Evolutionary conservation across 331 rosid species (phyloP).

Genomic region (Malus hybrid): DNA sequence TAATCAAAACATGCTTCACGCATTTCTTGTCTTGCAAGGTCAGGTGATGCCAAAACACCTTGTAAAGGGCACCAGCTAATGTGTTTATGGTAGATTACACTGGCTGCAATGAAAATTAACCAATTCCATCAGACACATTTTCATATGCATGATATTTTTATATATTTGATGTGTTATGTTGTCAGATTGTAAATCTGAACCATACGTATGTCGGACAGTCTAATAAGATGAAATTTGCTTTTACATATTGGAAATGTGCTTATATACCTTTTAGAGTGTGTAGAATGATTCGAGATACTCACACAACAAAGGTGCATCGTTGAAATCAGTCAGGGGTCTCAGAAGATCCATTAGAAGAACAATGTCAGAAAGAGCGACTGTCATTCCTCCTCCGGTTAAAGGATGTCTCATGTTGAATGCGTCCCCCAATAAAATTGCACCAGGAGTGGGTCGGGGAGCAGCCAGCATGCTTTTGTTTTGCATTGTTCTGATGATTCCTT

Average conservation of each 20-base stretch:
- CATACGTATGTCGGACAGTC: neutral
- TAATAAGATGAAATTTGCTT: neutral
- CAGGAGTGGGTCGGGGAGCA: constrained; percentile 1
- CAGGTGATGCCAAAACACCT: constrained; percentile 56
- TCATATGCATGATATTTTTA: neutral
- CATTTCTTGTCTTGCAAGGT: constrained; percentile 60
- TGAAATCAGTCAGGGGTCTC: neutral
- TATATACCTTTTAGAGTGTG: constrained; percentile 47
- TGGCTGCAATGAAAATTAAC: constrained; percentile 39
- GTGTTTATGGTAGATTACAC: constrained; percentile 77
- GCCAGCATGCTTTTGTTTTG: constrained; percentile 80
- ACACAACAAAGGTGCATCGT: neutral
- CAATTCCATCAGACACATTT: neutral
- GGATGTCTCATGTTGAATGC: too few relatives aligned
- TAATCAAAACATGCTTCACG: constrained; percentile 66
- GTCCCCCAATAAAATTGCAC: constrained; percentile 19
- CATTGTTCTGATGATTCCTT: constrained; percentile 69
- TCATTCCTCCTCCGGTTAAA: too few relatives aligned
- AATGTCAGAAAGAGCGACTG: neutral
- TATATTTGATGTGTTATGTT: neutral
- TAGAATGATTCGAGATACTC: constrained; percentile 38
- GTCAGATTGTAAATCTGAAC: neutral
- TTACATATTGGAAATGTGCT: too few relatives aligned
- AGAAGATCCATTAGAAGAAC: neutral
- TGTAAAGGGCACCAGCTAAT: constrained; percentile 20